Evolutionary conservation across 176 grass and related monocot species (phyloP).

Genomic region (Zizania latifolia): DNA sequence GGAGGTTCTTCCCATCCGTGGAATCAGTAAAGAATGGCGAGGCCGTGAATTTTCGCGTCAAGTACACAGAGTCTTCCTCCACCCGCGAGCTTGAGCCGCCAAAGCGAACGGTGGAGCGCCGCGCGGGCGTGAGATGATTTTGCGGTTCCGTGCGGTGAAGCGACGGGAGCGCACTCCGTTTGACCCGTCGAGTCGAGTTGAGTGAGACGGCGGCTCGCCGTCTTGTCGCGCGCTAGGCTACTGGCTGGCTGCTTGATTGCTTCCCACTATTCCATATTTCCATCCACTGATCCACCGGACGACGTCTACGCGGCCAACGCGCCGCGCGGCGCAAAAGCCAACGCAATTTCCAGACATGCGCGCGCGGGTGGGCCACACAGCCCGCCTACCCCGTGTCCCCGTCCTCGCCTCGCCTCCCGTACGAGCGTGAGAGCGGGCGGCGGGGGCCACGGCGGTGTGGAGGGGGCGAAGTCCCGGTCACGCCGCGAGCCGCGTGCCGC

Average conservation of each 20-base stretch:
- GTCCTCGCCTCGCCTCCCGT: too few species aligned
- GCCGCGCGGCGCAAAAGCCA: too few species aligned
- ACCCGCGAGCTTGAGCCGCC: neutral
- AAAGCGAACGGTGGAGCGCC: neutral
- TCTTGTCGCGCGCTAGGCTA: neutral
- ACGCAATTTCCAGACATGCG: neutral
- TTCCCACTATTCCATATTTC: neutral
- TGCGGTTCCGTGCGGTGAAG: neutral
- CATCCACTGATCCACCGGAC: neutral
- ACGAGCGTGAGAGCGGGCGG: neutral
- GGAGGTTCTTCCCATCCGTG: neutral
- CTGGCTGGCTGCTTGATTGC: neutral
- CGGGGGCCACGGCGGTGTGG: neutral
- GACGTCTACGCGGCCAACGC: neutral
- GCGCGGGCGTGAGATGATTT: too few species aligned
- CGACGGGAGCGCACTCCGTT: neutral
- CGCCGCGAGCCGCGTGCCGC: constrained; percentile 28
- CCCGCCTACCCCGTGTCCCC: too few species aligned
- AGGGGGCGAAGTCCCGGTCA: neutral
- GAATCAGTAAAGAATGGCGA: neutral
- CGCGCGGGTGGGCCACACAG: neutral
- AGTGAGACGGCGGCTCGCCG: neutral
- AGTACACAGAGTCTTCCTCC: neutral
- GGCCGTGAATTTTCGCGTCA: neutral
- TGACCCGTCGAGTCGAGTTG: too few species aligned